Conservation (phyloP, 2,329 filamentous ascomycete species). For the Epichloe gansuensis region DNA sequence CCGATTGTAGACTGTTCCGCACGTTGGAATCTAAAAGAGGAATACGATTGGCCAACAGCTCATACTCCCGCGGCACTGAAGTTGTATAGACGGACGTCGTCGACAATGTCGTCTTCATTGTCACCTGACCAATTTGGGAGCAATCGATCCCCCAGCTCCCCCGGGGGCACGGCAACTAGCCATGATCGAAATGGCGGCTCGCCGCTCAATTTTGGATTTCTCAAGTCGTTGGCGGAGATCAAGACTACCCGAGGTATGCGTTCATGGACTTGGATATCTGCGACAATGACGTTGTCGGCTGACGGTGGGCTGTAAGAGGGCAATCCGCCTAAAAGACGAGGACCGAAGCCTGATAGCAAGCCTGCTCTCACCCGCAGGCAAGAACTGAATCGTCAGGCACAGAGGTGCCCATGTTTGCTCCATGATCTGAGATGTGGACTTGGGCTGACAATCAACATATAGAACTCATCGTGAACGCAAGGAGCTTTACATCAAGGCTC, state of each 20-base stretch:
- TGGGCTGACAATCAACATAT: neutral
- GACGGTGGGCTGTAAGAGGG: conserved; percentile 44
- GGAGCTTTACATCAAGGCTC: conserved; percentile 85
- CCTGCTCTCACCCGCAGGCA: conserved; percentile 84
- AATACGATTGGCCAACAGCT: neutral
- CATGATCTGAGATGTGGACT: neutral
- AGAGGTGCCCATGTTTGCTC: conserved; percentile 51
- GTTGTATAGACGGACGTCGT: neutral
- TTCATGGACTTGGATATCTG: neutral
- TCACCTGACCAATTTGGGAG: conserved; percentile 26
- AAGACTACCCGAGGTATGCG: conserved; percentile 59
- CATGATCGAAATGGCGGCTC: conserved; percentile 28
- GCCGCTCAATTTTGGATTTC: conserved; percentile 44
- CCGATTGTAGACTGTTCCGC: neutral
- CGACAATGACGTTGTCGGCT: conserved; percentile 1
- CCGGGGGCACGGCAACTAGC: conserved; percentile 15
- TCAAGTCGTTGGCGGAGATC: conserved; percentile 59
- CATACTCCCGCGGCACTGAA: neutral
- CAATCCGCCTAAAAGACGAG: conserved; percentile 74
- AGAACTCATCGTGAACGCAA: conserved; percentile 96
- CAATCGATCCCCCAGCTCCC: conserved; percentile 14
- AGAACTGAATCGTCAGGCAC: conserved; percentile 88
- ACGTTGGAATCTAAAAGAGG: neutral
- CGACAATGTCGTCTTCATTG: conserved; percentile 25
- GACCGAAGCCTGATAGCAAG: conserved; percentile 93